A percentile compares a stretch with the other conserved stretches of the same genome.
Evolutionary conservation across 176 grass and related monocot species (phyloP).

Genomic region (Aegilops speltoides): DNA sequence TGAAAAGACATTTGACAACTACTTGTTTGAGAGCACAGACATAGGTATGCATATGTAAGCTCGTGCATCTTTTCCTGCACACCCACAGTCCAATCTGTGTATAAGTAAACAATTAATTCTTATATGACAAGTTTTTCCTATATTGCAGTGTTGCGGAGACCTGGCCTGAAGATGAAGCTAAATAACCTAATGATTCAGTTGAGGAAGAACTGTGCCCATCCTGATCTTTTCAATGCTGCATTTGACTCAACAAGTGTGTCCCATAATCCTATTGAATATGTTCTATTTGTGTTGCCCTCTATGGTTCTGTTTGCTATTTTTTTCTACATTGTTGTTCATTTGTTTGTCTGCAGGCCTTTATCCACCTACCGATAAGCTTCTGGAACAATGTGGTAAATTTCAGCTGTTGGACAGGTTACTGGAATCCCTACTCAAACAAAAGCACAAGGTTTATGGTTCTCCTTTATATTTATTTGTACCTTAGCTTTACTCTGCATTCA

Average conservation of each 20-base stretch:
- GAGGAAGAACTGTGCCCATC: constrained; percentile 85
- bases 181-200: constrained; percentile 87
- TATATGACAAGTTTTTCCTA: constrained; percentile 16
- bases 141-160: constrained; percentile 41
- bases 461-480: constrained; percentile 1
- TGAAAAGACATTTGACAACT: constrained; percentile 76
- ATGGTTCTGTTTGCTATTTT: not conserved
- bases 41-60: constrained; percentile 39
- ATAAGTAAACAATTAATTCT: constrained; percentile 7
- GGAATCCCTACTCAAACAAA: constrained; percentile 50
- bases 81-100: not conserved
- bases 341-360: constrained; percentile 53
- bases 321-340: not conserved
- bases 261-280: not conserved
- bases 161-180: constrained; percentile 70
- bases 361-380: constrained; percentile 73
- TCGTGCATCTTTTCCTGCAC: not conserved
- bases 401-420: constrained; percentile 71
- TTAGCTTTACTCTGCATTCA: not conserved
- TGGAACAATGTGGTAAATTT: constrained; percentile 86
- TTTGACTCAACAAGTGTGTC: constrained; percentile 49
- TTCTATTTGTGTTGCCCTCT: constrained; percentile 1
- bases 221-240: constrained; percentile 87
- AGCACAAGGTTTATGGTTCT: constrained; percentile 63
- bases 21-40: constrained; percentile 57